Conservation (phyloP, 768 basidiomycete genomes). For the Galerina sulciceps region DNA sequence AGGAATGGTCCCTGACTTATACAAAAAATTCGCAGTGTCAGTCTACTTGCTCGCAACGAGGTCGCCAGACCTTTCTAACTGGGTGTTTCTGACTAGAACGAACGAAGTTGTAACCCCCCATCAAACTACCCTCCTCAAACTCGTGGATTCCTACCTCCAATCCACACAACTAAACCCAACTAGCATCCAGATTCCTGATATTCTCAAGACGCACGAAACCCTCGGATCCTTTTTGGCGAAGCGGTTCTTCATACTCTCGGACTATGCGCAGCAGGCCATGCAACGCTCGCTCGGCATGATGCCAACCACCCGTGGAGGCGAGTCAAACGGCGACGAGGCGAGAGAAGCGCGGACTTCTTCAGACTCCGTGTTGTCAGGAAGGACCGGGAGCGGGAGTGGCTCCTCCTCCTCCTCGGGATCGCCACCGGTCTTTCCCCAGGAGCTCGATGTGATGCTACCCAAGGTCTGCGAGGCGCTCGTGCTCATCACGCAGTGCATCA, state of each 20-base stretch:
- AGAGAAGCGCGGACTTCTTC: constrained; percentile 13
- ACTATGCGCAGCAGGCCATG: constrained; percentile 60
- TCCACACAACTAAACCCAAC: constrained; percentile 42
- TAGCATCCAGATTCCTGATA: constrained; percentile 31
- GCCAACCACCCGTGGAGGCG: constrained; percentile 11
- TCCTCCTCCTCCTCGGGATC: constrained; percentile 14
- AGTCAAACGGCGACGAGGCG: not conserved
- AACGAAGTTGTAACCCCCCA: constrained; percentile 81
- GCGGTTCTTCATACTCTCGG: constrained; percentile 62
- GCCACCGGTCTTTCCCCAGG: constrained; percentile 31
- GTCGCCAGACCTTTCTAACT: not conserved
- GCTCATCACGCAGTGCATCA: constrained; percentile 76
- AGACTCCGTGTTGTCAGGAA: constrained; percentile 16
- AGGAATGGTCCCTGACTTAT: constrained; percentile 62
- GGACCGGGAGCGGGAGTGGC: constrained; percentile 4
- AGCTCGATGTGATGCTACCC: constrained; percentile 73
- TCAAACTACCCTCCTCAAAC: constrained; percentile 86
- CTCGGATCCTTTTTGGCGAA: constrained; percentile 64
- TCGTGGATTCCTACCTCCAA: constrained; percentile 85
- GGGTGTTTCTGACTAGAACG: constrained; percentile 38
- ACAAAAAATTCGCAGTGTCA: constrained; percentile 63
- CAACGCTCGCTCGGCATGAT: constrained; percentile 44
- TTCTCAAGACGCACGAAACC: constrained; percentile 41
- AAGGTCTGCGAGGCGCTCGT: constrained; percentile 83
- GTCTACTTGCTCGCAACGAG: constrained; percentile 22